A percentile compares a stretch with the other conserved stretches of the same genome.
Evolutionary conservation across 1,284 basidiomycete species (phyloP).

Genomic region (Microbotryum violaceum): DNA sequence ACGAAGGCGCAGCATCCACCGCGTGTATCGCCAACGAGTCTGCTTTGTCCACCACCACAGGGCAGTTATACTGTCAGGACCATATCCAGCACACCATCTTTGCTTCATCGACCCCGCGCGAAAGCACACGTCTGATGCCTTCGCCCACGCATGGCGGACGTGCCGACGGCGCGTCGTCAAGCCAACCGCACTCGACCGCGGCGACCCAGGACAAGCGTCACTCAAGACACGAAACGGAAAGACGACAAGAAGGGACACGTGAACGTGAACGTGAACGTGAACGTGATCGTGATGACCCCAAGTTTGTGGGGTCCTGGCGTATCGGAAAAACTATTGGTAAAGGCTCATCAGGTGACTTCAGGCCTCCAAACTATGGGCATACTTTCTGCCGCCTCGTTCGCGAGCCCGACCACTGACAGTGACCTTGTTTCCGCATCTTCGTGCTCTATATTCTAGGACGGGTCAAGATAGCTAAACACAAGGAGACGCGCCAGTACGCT

Average conservation of each 20-base stretch:
- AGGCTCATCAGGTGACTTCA: slow-evolving; percentile 68
- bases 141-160: too few relatives aligned
- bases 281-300: slow-evolving; percentile 38
- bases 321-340: slow-evolving; percentile 87
- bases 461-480: slow-evolving; percentile 83
- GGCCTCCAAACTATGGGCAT: background rate
- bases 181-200: too few relatives aligned
- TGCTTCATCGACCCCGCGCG: too few relatives aligned
- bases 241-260: background rate
- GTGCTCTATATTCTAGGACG: slow-evolving; percentile 54
- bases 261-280: background rate
- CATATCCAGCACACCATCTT: too few relatives aligned
- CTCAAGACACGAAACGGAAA: background rate
- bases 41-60: too few relatives aligned
- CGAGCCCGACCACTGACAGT: background rate
- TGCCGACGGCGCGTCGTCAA: too few relatives aligned
- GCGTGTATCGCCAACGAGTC: too few relatives aligned
- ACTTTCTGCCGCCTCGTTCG: background rate
- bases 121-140: too few relatives aligned
- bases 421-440: slow-evolving; percentile 2
- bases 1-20: too few relatives aligned
- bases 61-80: too few relatives aligned
- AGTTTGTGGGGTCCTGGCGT: slow-evolving; percentile 79
- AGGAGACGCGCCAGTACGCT: slow-evolving; percentile 78
- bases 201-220: background rate